Evolutionary conservation across 2,329 filamentous ascomycete genomes (phyloP), one percentile per base, ranked within the genome.

Genomic region (Aspergillus costaricaensis): DNA sequence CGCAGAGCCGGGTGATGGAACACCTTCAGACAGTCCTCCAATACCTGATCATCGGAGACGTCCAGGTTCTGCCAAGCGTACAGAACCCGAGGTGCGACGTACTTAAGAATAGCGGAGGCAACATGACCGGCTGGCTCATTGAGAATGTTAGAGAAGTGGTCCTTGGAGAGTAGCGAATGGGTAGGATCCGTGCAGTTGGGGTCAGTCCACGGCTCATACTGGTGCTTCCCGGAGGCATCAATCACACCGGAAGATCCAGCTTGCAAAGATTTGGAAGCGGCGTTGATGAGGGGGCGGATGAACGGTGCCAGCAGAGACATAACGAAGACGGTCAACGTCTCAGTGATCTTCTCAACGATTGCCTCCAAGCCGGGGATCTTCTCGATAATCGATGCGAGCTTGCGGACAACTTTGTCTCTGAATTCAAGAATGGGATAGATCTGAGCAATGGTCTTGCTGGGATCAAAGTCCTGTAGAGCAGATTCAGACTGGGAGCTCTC

Each of bases 371-470:
- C 94, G 0, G 95, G 95, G 41, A 99, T 90, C 80, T 96, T 97
- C 69, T 92, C 88, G 66, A 98, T 92, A 55, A 92, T 89, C 41
- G 87, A 85, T 71, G 88, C 92, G 75, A 99, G 92, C 43, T 88
- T 86, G 67, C 91, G 91, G 54, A 97, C 93, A 57, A 99, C 92
- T 71, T 90, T 95, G 80, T 99, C 95, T 61, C 94, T 86, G 82
- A 98, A 99, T 62, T 91, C 85, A 0, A 99, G 84, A 62, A 99
- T 96, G 0, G 95, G 95, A 71, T 98, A 98, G 66, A 99, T 97
- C 77, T 96, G 88, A 41, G 84, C 81, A 14, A 89, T 85, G 0
- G 88, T 89, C 75, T 91, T 88, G 67, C 91, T 85, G 0, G 91
- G 89, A 70, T 97, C 93, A 61, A 96, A 91, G 70, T 86, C 82